Evolutionary conservation across 2,329 filamentous ascomycete genomes (phyloP).

Genomic region (Hypoxylon sp.): DNA sequence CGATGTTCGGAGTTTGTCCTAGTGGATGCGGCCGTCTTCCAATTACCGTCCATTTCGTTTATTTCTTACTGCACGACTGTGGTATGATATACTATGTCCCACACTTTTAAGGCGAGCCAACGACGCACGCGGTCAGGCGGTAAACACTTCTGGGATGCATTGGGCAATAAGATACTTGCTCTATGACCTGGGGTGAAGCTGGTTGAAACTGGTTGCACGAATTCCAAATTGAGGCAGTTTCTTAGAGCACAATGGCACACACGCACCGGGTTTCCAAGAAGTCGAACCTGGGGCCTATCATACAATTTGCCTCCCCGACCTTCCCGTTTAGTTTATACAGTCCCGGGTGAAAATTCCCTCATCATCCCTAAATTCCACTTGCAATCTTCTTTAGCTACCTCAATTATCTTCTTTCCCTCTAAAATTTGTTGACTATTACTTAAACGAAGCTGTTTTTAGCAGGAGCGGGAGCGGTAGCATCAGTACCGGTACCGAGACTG

Average conservation of each 20-base stretch:
- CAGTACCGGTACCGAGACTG: constrained; percentile 25
- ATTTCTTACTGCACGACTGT: constrained; percentile 20
- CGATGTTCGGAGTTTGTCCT: constrained; percentile 36
- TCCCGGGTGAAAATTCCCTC: constrained; percentile 35
- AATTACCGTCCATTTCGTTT: constrained; percentile 19
- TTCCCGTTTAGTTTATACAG: background rate
- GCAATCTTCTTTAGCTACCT: constrained; percentile 3
- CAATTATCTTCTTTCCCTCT: constrained; percentile 9
- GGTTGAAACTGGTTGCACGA: constrained; percentile 17
- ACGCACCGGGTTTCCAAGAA: constrained; percentile 26
- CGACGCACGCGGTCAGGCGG: constrained; percentile 18
- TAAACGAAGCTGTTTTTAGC: constrained; percentile 13
- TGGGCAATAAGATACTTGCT: constrained; percentile 12
- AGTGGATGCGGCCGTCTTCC: constrained; percentile 26
- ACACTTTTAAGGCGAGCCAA: constrained; percentile 40
- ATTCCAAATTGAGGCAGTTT: constrained; percentile 20
- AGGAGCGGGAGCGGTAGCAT: constrained; percentile 27
- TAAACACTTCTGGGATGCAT: constrained; percentile 11
- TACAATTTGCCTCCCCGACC: constrained; percentile 14
- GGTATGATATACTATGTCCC: constrained; percentile 31
- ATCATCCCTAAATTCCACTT: constrained; percentile 24
- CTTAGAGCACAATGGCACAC: constrained; percentile 21
- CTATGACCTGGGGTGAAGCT: constrained; percentile 6
- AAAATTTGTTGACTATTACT: constrained; percentile 4
- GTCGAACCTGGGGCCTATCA: constrained; percentile 20